These are phyloP conservation scores for Apiospora malaysiana DNA, from an alignment of 2,329 filamentous ascomycete genomes.

Conservation along the genomic window DNA sequence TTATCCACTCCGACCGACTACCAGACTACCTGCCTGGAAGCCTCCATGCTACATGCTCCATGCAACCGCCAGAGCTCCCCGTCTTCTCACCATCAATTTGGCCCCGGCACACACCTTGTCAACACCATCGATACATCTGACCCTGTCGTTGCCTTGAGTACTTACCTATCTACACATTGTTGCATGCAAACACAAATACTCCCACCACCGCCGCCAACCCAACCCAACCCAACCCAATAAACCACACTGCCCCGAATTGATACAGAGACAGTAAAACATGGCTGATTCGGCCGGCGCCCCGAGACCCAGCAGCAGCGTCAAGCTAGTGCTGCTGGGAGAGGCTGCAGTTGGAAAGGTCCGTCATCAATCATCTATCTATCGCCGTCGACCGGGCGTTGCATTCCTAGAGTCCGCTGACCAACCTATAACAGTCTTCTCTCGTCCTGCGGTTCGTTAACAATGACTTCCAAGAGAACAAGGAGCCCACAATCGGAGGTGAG, in stretches of 20 bases:
- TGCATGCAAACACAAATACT: constrained; percentile 8
- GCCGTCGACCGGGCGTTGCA: not conserved
- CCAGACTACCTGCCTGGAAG: constrained; percentile 11
- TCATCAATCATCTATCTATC: constrained; percentile 21
- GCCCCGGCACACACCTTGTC: constrained; percentile 13
- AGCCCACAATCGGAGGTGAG: constrained; percentile 96
- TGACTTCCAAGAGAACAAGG: constrained; percentile 99
- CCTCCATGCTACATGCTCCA: constrained; percentile 18
- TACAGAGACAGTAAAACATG: constrained; percentile 54
- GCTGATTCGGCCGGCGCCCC: constrained; percentile 75
- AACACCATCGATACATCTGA: constrained; percentile 10
- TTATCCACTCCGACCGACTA: constrained; percentile 11
- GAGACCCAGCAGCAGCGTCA: constrained; percentile 99
- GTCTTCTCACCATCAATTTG: constrained; percentile 19
- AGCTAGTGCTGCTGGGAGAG: constrained; percentile 96
- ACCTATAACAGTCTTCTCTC: constrained; percentile 78
- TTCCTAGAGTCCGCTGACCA: not conserved
- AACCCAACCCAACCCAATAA: too few relatives aligned
- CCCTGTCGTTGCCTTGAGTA: not conserved
- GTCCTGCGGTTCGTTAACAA: constrained; percentile 99
- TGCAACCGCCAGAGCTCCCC: constrained; percentile 15
- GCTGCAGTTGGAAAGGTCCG: constrained; percentile 96
- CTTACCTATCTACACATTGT: not conserved
- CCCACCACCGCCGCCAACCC: too few relatives aligned
- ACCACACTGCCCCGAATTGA: not conserved